Evolutionary conservation across 75 land plant genomes (phyloP), one percentile per base, ranked within the genome.

Genomic region (Larix kaempferi): DNA sequence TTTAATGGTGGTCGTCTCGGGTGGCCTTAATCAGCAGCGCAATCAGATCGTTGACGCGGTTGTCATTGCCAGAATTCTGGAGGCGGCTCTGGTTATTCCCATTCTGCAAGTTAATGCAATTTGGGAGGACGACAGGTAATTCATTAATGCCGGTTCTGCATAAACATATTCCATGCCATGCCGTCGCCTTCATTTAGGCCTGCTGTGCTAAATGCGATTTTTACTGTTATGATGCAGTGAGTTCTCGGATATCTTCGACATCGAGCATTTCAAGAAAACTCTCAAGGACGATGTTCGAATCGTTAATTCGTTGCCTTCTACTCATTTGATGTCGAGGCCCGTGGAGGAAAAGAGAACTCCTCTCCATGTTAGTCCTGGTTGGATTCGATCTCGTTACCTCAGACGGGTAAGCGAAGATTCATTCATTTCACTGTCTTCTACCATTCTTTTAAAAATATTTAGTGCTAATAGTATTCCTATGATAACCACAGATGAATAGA

Each of bases 11-110:
- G 92, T 92, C 62, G 94, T 89, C 10, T 83, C 91, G 3, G 99
- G 95, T 0, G 95, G 98, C 33, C 74, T 96, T 57, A 92, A 92
- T 62, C 99, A 96, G 86, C 98, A 94, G 82, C 80, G 93, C 54
- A 94, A 94, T 76, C 90, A 96, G 88, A 94, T 96, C 49, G 88
- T 90, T 27, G 98, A 96, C 77, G 94, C 98, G 2, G 95, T 96
- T 0, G 93, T 96, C 39, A 94, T 96, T 41, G 98, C 98, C 16
- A 76, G 99, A 17, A 90, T 96, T 67, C 91, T 96, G 64, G 94
- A 90, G 22, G 98, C 99, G 2, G 79, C 91, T 11, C 80, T 96
- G 35, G 98, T 96, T 12, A 85, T 94, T 6, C 99, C 99, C 14
- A 80, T 96, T 29, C 75, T 96, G 80, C 91, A 96, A 81, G 90